Conservation (phyloP, 768 basidiomycete genomes). For the Phanerochaete carnosa region DNA sequence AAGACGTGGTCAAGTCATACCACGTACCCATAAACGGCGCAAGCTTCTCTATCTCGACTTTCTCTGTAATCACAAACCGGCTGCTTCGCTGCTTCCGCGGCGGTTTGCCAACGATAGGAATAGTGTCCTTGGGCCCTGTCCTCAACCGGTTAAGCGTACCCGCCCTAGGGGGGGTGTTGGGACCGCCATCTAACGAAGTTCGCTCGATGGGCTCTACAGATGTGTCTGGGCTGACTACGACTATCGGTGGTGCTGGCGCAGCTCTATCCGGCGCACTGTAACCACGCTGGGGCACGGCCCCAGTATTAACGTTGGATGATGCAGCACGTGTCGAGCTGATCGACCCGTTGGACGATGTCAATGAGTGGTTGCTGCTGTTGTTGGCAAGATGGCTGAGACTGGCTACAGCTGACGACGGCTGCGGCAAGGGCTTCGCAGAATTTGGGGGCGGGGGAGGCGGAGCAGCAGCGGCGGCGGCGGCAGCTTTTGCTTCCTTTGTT, state of each 20-base stretch:
- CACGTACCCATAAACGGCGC: constrained; percentile 83
- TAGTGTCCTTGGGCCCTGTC: constrained; percentile 90
- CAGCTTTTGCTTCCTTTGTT: constrained; percentile 56
- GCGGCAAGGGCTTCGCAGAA: constrained; percentile 62
- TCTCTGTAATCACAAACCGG: constrained; percentile 93
- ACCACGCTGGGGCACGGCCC: constrained; percentile 55
- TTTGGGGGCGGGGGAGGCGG: constrained; percentile 64
- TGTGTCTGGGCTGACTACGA: constrained; percentile 78
- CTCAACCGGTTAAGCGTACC: constrained; percentile 72
- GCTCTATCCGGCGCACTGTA: constrained; percentile 42
- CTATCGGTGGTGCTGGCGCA: constrained; percentile 72
- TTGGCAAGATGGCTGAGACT: constrained; percentile 34
- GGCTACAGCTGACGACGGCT: constrained; percentile 38
- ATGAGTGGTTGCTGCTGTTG: constrained; percentile 39
- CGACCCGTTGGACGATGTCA: constrained; percentile 35
- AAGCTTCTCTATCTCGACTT: constrained; percentile 92
- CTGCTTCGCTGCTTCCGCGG: constrained; percentile 97
- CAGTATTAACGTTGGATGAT: constrained; percentile 31
- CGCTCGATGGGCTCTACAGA: constrained; percentile 42
- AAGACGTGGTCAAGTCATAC: neutral
- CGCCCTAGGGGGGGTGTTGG: constrained; percentile 65
- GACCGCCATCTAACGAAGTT: constrained; percentile 25
- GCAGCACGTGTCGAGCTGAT: constrained; percentile 34
- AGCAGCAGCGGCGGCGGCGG: constrained; percentile 35
- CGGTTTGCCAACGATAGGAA: constrained; percentile 93